A percentile compares a stretch with the other conserved stretches of the same genome.
These are phyloP conservation scores for Komagataea norvegica DNA, from an alignment of 1,139 yeast genomes.

Conservation along the genomic window DNA sequence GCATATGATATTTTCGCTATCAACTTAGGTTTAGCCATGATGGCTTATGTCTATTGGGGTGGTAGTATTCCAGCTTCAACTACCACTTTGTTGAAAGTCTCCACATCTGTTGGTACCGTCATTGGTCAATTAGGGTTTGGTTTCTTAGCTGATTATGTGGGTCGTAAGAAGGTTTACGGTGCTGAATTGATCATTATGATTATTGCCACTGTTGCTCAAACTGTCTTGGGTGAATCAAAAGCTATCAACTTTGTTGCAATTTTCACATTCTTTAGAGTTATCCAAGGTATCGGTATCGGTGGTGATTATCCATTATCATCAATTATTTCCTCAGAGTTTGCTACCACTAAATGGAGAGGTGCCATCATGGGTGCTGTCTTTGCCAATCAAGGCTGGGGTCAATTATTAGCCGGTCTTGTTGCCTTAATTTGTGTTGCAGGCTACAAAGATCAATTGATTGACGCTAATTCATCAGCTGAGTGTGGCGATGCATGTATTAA, in stretches of 20 bases:
- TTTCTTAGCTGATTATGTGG: slow-evolving; percentile 74
- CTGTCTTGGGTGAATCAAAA: slow-evolving; percentile 62
- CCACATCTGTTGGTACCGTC: slow-evolving; percentile 92
- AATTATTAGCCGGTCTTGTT: slow-evolving; percentile 78
- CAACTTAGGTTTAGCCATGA: slow-evolving; percentile 72
- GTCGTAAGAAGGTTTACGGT: slow-evolving; percentile 88
- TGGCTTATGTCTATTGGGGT: slow-evolving; percentile 70
- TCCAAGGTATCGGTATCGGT: slow-evolving; percentile 97
- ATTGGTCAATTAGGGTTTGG: slow-evolving; percentile 90
- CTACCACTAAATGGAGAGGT: slow-evolving; percentile 94
- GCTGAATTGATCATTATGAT: slow-evolving; percentile 80
- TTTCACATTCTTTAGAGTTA: slow-evolving; percentile 68
- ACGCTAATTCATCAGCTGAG: slow-evolving; percentile 46
- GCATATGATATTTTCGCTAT: slow-evolving; percentile 90
- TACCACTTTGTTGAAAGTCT: slow-evolving; percentile 70
- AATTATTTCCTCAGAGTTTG: slow-evolving; percentile 80
- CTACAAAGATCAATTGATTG: slow-evolving; percentile 54
- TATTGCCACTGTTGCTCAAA: slow-evolving; percentile 73
- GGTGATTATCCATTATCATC: slow-evolving; percentile 99
- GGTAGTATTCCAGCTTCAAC: slow-evolving; percentile 64
- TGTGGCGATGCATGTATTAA: slow-evolving; percentile 62
- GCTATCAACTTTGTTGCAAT: slow-evolving; percentile 70
- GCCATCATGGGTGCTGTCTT: slow-evolving; percentile 92
- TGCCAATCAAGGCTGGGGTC: slow-evolving; percentile 93
- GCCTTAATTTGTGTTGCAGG: slow-evolving; percentile 69